Conservation (phyloP, 495 filamentous ascomycete genomes). For the Daldinia vernicosa region DNA sequence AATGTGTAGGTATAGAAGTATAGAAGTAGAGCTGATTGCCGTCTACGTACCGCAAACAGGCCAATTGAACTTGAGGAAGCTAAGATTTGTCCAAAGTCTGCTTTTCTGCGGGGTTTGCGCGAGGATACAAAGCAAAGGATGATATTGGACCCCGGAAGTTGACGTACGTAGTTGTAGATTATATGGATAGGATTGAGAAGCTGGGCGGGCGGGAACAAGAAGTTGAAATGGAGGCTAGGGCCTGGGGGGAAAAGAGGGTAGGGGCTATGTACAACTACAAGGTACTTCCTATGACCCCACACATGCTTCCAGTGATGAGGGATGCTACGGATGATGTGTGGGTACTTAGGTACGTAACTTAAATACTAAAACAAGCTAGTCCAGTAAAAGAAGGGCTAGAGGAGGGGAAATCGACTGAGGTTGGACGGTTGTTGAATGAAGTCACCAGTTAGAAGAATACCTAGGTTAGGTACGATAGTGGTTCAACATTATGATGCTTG, state of each 20-base stretch:
- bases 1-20: conserved; percentile 22
- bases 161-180: conserved; percentile 40
- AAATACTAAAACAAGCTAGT: not conserved
- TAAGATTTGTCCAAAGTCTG: conserved; percentile 32
- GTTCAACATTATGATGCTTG: not conserved
- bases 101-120: conserved; percentile 41
- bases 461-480: too few relatives aligned
- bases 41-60: conserved; percentile 32
- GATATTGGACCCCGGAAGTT: conserved; percentile 36
- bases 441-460: conserved; percentile 19
- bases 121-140: conserved; percentile 41
- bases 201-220: conserved; percentile 24
- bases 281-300: not conserved
- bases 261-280: not conserved
- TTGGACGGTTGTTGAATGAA: conserved; percentile 30
- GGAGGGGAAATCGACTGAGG: conserved; percentile 39
- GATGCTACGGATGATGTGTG: conserved; percentile 6
- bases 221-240: conserved; percentile 16
- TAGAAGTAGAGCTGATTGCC: conserved; percentile 3
- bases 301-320: not conserved
- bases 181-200: conserved; percentile 12
- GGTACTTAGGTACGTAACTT: conserved; percentile 9
- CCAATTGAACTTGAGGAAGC: conserved; percentile 39
- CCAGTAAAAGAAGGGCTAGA: conserved; percentile 28
- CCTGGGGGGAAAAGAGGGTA: not conserved